A percentile compares a stretch with the other conserved stretches of the same genome.
phyloP scores from a whole-genome alignment of 2,329 filamentous ascomycete species.

The Berkeleyomyces rouxiae region DNA sequence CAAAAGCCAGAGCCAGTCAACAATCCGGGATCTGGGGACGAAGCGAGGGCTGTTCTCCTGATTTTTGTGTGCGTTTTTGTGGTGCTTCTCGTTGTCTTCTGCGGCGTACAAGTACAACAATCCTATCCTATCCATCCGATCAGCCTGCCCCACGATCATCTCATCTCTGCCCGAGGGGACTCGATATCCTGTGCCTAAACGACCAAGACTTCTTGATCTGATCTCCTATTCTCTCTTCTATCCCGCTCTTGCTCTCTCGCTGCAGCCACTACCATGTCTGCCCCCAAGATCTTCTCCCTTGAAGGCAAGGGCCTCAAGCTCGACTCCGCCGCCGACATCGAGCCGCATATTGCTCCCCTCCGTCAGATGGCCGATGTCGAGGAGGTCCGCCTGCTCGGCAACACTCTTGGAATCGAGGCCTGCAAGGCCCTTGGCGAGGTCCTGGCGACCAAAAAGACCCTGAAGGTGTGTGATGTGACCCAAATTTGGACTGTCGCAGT shows the following conservation, averaged over 20 bases:
- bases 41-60: background rate
- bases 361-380: constrained; percentile 57
- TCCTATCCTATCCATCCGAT: no score
- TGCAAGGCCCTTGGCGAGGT: constrained; percentile 73
- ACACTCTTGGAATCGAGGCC: constrained; percentile 81
- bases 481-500: background rate
- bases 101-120: no score
- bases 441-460: constrained; percentile 65
- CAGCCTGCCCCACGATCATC: no score
- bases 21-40: background rate
- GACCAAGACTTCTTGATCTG: background rate
- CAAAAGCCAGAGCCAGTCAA: background rate
- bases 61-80: no score
- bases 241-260: background rate
- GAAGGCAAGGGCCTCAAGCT: constrained; percentile 88
- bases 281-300: constrained; percentile 63
- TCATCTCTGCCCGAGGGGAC: background rate
- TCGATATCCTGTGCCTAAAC: background rate
- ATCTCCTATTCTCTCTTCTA: no score
- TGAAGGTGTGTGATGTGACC: constrained; percentile 39
- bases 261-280: constrained; percentile 26
- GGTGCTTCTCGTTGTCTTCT: no score
- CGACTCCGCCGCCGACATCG: constrained; percentile 71
- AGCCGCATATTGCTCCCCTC: constrained; percentile 64
- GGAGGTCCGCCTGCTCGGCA: constrained; percentile 74